Percentiles rank a stretch among this genome's conserved stretches.
These are phyloP conservation scores for Sclerospora graminicola DNA, from an alignment of 352 stramenopile species.

Conservation along the genomic window DNA sequence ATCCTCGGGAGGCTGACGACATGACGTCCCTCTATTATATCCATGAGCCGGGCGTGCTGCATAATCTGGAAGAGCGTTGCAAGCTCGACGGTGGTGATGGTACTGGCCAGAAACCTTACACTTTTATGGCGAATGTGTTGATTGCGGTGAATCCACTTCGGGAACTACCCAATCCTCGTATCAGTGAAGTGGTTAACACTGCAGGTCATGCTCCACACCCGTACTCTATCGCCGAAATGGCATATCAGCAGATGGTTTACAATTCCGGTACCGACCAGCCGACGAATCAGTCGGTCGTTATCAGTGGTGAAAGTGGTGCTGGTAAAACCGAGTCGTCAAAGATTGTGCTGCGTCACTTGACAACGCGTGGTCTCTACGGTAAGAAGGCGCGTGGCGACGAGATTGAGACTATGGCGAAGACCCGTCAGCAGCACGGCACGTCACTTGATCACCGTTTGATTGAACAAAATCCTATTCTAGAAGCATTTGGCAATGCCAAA, in stretches of 20 bases:
- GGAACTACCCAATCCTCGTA: constrained; percentile 61
- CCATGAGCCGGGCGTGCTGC: constrained; percentile 90
- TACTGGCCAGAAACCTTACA: constrained; percentile 77
- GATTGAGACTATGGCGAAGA: constrained; percentile 46
- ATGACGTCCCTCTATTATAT: constrained; percentile 94
- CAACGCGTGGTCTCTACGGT: constrained; percentile 75
- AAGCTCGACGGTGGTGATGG: constrained; percentile 73
- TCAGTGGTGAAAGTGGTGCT: constrained; percentile 79
- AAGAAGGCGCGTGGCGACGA: constrained; percentile 70
- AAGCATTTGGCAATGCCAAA: constrained; percentile 93
- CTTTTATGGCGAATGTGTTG: constrained; percentile 90
- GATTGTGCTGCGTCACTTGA: constrained; percentile 85
- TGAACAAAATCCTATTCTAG: constrained; percentile 90
- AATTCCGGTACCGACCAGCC: constrained; percentile 76
- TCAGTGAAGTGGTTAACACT: constrained; percentile 71
- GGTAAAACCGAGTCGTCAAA: constrained; percentile 87
- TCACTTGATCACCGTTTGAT: constrained; percentile 79
- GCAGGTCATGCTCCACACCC: constrained; percentile 67
- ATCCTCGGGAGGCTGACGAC: constrained; percentile 81
- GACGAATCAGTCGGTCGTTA: constrained; percentile 83
- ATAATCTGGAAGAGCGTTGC: constrained; percentile 91
- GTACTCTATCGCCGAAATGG: constrained; percentile 85
- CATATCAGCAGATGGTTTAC: constrained; percentile 89
- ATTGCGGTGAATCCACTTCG: constrained; percentile 89
- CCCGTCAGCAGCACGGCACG: constrained; percentile 40